These are phyloP conservation scores for Phytopythium ostracodes DNA, from an alignment of 352 stramenopile genomes.

Conservation along the genomic window DNA sequence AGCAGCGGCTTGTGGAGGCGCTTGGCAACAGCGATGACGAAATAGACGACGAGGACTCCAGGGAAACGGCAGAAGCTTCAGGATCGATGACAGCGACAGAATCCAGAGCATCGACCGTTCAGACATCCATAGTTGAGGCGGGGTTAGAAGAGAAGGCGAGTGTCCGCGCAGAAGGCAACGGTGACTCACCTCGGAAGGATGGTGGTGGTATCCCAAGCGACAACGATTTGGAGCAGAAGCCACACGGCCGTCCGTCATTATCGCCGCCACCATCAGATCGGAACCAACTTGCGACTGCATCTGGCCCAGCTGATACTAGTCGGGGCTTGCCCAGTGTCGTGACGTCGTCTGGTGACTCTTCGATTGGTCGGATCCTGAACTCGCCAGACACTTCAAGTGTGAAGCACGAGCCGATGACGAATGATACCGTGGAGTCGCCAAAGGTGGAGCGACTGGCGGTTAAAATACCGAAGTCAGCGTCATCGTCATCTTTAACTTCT, in stretches of 20 bases:
- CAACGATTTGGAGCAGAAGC: background rate
- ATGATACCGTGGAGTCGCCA: background rate
- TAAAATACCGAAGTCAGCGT: slow-evolving; percentile 26
- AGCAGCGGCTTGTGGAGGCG: slow-evolving; percentile 44
- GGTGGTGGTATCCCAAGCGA: background rate
- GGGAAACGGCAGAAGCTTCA: background rate
- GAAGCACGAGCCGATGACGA: background rate
- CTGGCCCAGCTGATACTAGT: background rate
- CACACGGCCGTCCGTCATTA: background rate
- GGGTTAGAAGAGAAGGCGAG: background rate
- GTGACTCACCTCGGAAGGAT: background rate
- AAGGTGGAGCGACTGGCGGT: slow-evolving; percentile 12
- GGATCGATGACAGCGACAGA: background rate
- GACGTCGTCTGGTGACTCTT: background rate
- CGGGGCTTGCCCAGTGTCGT: background rate
- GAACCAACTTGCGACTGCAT: background rate
- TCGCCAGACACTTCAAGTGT: background rate
- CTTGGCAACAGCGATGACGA: slow-evolving; percentile 53
- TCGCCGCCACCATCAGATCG: background rate
- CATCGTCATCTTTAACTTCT: slow-evolving; percentile 11
- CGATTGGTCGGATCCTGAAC: background rate
- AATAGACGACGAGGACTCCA: slow-evolving; percentile 21
- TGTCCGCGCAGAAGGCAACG: background rate
- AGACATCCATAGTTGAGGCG: background rate
- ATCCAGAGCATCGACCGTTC: background rate